These are phyloP conservation scores for Hyaloscypha variabilis DNA, from an alignment of 495 filamentous ascomycete species.

Conservation along the genomic window DNA sequence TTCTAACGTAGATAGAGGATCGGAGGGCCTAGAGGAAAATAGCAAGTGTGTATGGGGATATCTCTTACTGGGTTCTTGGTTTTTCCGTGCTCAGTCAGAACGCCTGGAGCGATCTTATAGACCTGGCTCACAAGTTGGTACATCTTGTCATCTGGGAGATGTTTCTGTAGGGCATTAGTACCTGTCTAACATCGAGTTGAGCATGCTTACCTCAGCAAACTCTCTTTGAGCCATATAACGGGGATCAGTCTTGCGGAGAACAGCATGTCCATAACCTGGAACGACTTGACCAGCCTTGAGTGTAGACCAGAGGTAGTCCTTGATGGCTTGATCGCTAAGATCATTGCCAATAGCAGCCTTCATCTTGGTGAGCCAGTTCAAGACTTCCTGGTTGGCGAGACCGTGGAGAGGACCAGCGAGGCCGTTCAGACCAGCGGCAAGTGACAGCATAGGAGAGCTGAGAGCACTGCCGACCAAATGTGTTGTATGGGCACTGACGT, in stretches of 20 bases:
- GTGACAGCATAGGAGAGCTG: constrained; percentile 94
- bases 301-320: constrained; percentile 96
- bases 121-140: constrained; percentile 99
- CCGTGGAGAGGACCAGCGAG: constrained; percentile 97
- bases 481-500: constrained; percentile 97
- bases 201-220: constrained; percentile 72
- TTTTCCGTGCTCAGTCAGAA: constrained; percentile 99
- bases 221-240: constrained; percentile 97
- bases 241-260: constrained; percentile 98
- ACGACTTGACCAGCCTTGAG: constrained; percentile 95
- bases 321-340: constrained; percentile 92
- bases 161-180: not conserved
- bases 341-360: constrained; percentile 94
- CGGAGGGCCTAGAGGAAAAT: no score
- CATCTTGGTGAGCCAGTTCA: constrained; percentile 99
- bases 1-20: no score
- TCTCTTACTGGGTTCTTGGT: constrained; percentile 91
- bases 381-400: constrained; percentile 98
- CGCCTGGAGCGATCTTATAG: constrained; percentile 98
- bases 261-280: constrained; percentile 96
- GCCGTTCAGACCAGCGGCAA: constrained; percentile 95
- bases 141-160: constrained; percentile 75
- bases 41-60: no score
- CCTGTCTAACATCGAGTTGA: not conserved
- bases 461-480: constrained; percentile 97